Conservation (phyloP, 2,329 filamentous ascomycete genomes). For the Xylaria sp. region DNA sequence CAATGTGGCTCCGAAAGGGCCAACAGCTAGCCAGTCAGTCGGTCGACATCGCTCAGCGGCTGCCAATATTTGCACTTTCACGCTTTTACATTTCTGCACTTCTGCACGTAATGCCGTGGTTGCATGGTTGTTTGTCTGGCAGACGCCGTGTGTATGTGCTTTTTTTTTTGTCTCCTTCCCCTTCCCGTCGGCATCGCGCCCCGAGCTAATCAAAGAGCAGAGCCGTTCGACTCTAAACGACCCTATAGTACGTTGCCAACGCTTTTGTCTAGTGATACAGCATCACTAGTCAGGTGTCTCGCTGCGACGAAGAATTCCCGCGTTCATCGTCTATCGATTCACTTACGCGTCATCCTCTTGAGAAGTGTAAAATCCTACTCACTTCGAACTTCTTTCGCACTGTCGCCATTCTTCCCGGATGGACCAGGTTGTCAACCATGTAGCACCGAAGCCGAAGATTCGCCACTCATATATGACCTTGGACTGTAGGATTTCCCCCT, state of each 20-base stretch:
- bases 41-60: conserved; percentile 17
- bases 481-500: conserved; percentile 8
- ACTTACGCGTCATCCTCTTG: conserved; percentile 31
- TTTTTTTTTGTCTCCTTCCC: background rate
- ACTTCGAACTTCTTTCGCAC: conserved; percentile 7
- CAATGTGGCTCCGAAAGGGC: conserved; percentile 19
- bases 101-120: conserved; percentile 27
- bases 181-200: conserved; percentile 19
- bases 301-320: conserved; percentile 9
- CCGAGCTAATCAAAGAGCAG: conserved; percentile 29
- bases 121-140: conserved; percentile 26
- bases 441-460: conserved; percentile 15
- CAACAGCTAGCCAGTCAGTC: conserved; percentile 4
- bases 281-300: conserved; percentile 32
- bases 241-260: conserved; percentile 36
- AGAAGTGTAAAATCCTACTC: conserved; percentile 33
- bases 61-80: conserved; percentile 25
- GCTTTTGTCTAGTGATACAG: conserved; percentile 34
- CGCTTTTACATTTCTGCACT: background rate
- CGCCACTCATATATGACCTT: conserved; percentile 25
- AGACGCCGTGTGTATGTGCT: conserved; percentile 3
- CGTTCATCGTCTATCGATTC: conserved; percentile 7
- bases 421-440: background rate
- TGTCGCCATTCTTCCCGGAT: background rate
- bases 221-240: conserved; percentile 22